Percentiles rank a stretch among this genome's conserved stretches.
These are phyloP conservation scores for Vitis cinerea DNA, from an alignment of 164 flowering plant genomes.

Conservation along the genomic window DNA sequence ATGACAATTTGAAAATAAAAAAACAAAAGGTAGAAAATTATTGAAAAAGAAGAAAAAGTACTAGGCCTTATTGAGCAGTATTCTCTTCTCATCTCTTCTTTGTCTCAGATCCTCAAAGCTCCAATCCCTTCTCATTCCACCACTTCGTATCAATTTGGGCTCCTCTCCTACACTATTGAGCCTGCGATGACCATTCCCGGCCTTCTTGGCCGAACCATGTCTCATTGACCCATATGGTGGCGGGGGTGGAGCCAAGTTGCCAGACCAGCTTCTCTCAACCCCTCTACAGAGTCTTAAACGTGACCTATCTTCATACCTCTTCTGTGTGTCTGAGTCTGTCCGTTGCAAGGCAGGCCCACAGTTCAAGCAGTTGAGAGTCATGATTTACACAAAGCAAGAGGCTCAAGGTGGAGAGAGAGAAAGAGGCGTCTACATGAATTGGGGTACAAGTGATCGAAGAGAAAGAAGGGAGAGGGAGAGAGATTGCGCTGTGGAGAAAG, in stretches of 20 bases:
- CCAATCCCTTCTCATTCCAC: slow-evolving; percentile 89
- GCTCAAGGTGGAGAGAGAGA: too few species aligned
- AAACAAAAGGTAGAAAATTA: too few species aligned
- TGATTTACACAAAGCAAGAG: not conserved
- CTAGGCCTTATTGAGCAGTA: not conserved
- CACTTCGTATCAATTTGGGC: slow-evolving; percentile 61
- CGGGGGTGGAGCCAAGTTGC: slow-evolving; percentile 27
- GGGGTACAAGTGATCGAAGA: too few species aligned
- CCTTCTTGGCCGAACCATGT: slow-evolving; percentile 5
- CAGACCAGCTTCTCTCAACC: slow-evolving; percentile 51
- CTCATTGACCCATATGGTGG: slow-evolving; percentile 22
- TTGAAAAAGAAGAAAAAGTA: too few species aligned
- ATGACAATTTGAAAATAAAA: too few species aligned
- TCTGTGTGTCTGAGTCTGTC: slow-evolving; percentile 20
- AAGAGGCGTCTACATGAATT: too few species aligned
- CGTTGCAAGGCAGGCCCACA: slow-evolving; percentile 24
- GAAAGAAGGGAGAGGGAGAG: not conserved
- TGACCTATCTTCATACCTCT: not conserved
- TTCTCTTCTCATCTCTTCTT: not conserved
- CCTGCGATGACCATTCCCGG: slow-evolving; percentile 29
- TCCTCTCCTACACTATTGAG: slow-evolving; percentile 13
- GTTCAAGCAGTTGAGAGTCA: slow-evolving; percentile 32
- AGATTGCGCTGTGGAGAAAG: not conserved
- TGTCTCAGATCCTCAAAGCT: slow-evolving; percentile 67
- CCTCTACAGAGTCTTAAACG: slow-evolving; percentile 4